Evolutionary conservation across 306 rosid species (phyloP), one percentile per base, ranked within the genome.

Genomic region (Lotus japonicus): DNA sequence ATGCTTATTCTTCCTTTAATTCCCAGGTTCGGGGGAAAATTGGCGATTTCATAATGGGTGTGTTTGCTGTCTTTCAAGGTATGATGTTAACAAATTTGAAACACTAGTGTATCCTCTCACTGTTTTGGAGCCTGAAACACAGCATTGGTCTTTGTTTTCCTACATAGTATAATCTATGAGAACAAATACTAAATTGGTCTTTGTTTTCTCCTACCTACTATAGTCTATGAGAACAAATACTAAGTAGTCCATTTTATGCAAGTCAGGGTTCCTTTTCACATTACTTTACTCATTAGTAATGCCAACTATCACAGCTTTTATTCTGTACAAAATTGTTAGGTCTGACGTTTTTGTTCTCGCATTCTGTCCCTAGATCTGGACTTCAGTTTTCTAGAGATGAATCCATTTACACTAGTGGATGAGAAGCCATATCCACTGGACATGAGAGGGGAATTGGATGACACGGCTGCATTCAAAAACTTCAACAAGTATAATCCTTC

Each of bases 361-460:
- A 4, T 52, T 43, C 44, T 28, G 43, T 78, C 58, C 71, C 11
- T 71, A 91, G 97, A 91, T 82, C 78, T 91, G 80, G 95, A 91
- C 80, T 88, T 88, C 80, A 86, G 77, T 77, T 88, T 91, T 56
- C 78, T 91, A 41, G 97, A 91, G 88, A 84, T 91, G 95, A 91
- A 88, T 71, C 97, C 97, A 1, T 91, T 91, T 77, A 80, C 95
- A 11, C 72, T 88, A 74, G 90, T 91, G 61, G 69, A 91, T 10
- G 90, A 88, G 64, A 88, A 79, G 82, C 92, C 97, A 26, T 91
- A 75, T 73, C 95, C 97, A 36, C 70, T 91, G 79, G 95, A 91
- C 80, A 91, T 88, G 92, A 81, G 97, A 75, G 97, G 97, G 52
- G 97, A 91, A 73, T 63, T 91, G 83, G 97, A 91, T 75, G 97